phyloP scores from a whole-genome alignment of 495 filamentous ascomycete species.

The Durotheca rogersii region DNA sequence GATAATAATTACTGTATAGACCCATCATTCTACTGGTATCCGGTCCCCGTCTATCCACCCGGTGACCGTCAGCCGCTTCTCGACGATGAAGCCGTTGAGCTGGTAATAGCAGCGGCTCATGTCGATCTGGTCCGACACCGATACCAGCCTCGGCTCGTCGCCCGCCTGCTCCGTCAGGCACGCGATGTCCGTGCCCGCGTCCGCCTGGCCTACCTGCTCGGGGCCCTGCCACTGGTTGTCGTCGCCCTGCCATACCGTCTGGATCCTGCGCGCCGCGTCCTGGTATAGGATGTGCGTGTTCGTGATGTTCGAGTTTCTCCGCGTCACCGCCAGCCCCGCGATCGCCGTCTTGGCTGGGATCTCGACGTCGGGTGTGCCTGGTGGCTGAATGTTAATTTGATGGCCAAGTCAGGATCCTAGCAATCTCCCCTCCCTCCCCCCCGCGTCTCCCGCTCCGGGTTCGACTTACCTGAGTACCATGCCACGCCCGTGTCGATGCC shows the following conservation, averaged over 20 bases:
- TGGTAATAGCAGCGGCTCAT: constrained; percentile 28
- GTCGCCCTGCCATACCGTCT: constrained; percentile 16
- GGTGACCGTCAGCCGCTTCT: constrained; percentile 16
- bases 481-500: constrained; percentile 18
- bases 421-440: too few relatives aligned
- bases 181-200: constrained; percentile 23
- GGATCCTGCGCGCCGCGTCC: constrained; percentile 17
- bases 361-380: constrained; percentile 6
- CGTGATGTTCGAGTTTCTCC: constrained; percentile 8
- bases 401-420: too few relatives aligned
- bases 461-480: constrained; percentile 15
- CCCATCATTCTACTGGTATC: constrained; percentile 12
- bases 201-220: constrained; percentile 20
- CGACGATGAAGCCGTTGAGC: constrained; percentile 10
- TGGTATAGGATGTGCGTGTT: constrained; percentile 27
- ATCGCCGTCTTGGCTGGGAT: constrained; percentile 14
- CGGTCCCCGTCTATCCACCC: constrained; percentile 16
- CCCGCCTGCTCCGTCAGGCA: constrained; percentile 18
- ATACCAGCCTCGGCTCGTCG: constrained; percentile 3
- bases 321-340: constrained; percentile 12
- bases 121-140: constrained; percentile 11
- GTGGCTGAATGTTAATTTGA: too few relatives aligned
- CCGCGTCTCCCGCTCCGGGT: not conserved
- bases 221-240: constrained; percentile 20
- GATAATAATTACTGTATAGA: too few relatives aligned